These are phyloP conservation scores for Cytospora schulzeri DNA, from an alignment of 2,329 filamentous ascomycete species.

Conservation along the genomic window DNA sequence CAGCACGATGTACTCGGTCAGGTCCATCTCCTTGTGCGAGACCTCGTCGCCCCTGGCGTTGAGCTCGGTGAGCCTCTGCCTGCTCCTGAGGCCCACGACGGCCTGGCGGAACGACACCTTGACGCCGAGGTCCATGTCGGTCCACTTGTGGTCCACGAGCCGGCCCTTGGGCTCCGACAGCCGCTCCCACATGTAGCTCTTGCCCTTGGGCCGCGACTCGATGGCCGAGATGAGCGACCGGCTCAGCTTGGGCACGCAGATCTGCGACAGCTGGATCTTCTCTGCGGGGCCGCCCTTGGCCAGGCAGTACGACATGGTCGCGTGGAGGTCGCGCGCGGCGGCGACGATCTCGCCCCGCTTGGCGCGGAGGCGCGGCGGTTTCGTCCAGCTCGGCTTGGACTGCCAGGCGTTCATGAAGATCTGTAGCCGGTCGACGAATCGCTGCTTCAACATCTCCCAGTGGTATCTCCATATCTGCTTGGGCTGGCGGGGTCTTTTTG, in stretches of 20 bases:
- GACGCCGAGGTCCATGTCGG: conserved; percentile 16
- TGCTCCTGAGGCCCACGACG: conserved; percentile 61
- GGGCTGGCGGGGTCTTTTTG: conserved; percentile 37
- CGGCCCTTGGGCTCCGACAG: conserved; percentile 55
- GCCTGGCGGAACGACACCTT: conserved; percentile 55
- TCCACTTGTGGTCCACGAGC: conserved; percentile 55
- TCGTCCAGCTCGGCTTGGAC: conserved; percentile 46
- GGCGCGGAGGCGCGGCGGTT: conserved; percentile 35
- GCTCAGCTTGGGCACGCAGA: conserved; percentile 58
- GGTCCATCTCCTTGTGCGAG: conserved; percentile 53
- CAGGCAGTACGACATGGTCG: conserved; percentile 62
- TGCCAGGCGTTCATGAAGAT: conserved; percentile 40
- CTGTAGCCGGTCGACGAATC: conserved; percentile 40
- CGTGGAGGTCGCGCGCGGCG: conserved; percentile 61
- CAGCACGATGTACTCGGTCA: conserved; percentile 67
- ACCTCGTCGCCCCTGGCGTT: conserved; percentile 40
- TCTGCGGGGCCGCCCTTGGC: conserved; percentile 53
- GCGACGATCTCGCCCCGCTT: conserved; percentile 47
- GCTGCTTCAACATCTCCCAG: conserved; percentile 41
- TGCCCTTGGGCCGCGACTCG: conserved; percentile 48
- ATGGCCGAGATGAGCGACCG: conserved; percentile 56
- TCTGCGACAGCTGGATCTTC: conserved; percentile 47
- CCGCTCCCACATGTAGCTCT: conserved; percentile 57
- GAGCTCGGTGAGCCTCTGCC: conserved; percentile 54
- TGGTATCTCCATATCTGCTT: conserved; percentile 40